These are phyloP conservation scores for Colletotrichum scovillei DNA, from an alignment of 2,329 filamentous ascomycete genomes.

Conservation along the genomic window DNA sequence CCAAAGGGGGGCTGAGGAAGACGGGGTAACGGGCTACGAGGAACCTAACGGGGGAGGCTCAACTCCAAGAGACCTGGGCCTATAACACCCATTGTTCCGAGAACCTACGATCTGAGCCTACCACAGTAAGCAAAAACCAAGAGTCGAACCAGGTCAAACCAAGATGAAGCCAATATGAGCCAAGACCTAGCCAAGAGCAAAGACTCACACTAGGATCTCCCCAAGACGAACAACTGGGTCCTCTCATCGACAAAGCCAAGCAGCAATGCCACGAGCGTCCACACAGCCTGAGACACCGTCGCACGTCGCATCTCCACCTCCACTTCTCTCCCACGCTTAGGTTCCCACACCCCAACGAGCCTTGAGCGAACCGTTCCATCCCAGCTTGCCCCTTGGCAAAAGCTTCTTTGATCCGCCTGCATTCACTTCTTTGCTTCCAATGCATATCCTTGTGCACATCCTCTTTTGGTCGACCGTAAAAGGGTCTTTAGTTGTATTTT, in stretches of 20 bases:
- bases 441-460: constrained; percentile 1
- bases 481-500: not conserved
- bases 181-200: not conserved
- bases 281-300: constrained; percentile 5
- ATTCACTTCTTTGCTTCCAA: not conserved
- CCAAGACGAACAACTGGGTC: not conserved
- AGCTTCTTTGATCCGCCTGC: constrained; percentile 26
- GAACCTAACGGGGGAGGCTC: not conserved
- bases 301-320: not conserved
- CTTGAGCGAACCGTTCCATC: not conserved
- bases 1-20: too few relatives aligned
- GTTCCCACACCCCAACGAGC: not conserved
- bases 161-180: not conserved
- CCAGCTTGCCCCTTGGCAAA: constrained; percentile 29
- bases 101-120: not conserved
- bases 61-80: not conserved
- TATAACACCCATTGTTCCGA: not conserved
- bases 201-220: too few relatives aligned
- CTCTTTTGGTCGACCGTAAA: not conserved
- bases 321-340: not conserved
- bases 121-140: not conserved
- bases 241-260: constrained; percentile 12
- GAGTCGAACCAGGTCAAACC: not conserved
- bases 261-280: constrained; percentile 5
- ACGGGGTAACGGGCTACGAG: too few relatives aligned